These are phyloP conservation scores for Aspergillus transmontanensis DNA, from an alignment of 2,329 filamentous ascomycete genomes.

Conservation along the genomic window DNA sequence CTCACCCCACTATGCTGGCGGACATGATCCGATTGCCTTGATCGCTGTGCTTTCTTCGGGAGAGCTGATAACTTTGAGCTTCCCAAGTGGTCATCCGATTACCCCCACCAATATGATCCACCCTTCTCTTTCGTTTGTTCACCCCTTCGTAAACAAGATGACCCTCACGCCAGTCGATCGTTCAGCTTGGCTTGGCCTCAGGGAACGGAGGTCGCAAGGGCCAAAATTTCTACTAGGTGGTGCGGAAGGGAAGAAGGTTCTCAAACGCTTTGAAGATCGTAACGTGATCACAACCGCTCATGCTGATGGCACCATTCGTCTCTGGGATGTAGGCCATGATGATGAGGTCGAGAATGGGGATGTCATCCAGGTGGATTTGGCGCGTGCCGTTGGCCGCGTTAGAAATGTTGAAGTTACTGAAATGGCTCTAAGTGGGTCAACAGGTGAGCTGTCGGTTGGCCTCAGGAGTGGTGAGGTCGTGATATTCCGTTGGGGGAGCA, in stretches of 20 bases:
- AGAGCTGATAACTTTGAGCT: conserved; percentile 85
- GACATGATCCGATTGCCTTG: conserved; percentile 86
- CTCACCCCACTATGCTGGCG: conserved; percentile 83
- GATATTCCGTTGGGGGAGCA: conserved; percentile 85
- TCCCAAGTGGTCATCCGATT: conserved; percentile 88
- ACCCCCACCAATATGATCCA: conserved; percentile 92
- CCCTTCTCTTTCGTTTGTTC: conserved; percentile 81
- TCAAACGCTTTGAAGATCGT: conserved; percentile 77
- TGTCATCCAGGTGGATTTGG: conserved; percentile 83
- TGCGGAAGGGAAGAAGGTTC: conserved; percentile 67
- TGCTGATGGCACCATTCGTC: conserved; percentile 83
- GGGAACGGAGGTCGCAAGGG: conserved; percentile 78
- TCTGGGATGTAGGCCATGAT: conserved; percentile 90
- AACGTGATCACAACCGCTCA: conserved; percentile 87
- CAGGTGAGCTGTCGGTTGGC: conserved; percentile 83
- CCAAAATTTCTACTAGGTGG: conserved; percentile 80
- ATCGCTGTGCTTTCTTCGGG: conserved; percentile 80
- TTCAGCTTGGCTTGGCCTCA: conserved; percentile 83
- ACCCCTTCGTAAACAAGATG: conserved; percentile 80
- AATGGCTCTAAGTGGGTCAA: conserved; percentile 78
- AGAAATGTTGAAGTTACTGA: conserved; percentile 74
- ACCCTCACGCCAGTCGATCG: conserved; percentile 75
- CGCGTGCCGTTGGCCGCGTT: conserved; percentile 76
- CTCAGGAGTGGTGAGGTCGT: conserved; percentile 81
- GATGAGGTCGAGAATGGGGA: conserved; percentile 89